phyloP scores from a whole-genome alignment of 164 flowering plant species.

The Vitis rotundifolia region DNA sequence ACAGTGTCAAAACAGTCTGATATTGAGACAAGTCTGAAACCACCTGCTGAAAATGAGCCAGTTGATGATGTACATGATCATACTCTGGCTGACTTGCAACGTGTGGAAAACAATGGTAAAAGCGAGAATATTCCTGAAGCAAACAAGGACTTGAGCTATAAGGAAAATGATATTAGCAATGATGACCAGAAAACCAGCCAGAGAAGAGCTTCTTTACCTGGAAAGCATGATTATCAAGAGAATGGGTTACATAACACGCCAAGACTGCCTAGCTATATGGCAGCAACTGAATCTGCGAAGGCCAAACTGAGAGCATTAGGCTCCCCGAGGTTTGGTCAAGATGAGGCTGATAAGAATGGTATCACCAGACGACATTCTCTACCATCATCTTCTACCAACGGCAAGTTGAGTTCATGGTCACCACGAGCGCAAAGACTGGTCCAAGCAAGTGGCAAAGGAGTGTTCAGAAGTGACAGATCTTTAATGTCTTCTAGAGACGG shows the following conservation, averaged over 20 bases:
- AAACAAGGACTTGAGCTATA: slow-evolving; percentile 1
- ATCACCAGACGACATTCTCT: slow-evolving; percentile 19
- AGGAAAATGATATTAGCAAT: not conserved
- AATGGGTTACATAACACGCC: slow-evolving; percentile 8
- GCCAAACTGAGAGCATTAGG: slow-evolving; percentile 19
- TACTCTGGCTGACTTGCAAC: slow-evolving; percentile 7
- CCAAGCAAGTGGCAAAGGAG: slow-evolving; percentile 22
- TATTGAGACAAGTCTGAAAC: slow-evolving; percentile 1
- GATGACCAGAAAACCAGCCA: slow-evolving; percentile 1
- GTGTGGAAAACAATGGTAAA: slow-evolving; percentile 10
- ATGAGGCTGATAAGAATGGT: slow-evolving; percentile 9
- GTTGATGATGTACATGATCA: slow-evolving; percentile 11
- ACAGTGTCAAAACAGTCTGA: slow-evolving; percentile 8
- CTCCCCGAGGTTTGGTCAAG: slow-evolving; percentile 5
- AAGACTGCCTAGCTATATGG: slow-evolving; percentile 15
- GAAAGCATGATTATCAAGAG: slow-evolving; percentile 6
- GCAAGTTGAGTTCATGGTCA: slow-evolving; percentile 18
- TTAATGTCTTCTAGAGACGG: slow-evolving; percentile 23
- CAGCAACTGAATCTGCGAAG: slow-evolving; percentile 16
- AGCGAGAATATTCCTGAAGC: slow-evolving; percentile 5
- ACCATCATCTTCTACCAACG: slow-evolving; percentile 22
- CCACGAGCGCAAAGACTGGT: slow-evolving; percentile 23
- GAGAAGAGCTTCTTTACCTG: slow-evolving; percentile 11
- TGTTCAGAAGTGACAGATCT: slow-evolving; percentile 20
- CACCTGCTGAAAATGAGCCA: not conserved